Percentiles rank a stretch among this genome's conserved stretches.
phyloP scores from a whole-genome alignment of 164 flowering plant genomes.

The Stephania japonica region DNA sequence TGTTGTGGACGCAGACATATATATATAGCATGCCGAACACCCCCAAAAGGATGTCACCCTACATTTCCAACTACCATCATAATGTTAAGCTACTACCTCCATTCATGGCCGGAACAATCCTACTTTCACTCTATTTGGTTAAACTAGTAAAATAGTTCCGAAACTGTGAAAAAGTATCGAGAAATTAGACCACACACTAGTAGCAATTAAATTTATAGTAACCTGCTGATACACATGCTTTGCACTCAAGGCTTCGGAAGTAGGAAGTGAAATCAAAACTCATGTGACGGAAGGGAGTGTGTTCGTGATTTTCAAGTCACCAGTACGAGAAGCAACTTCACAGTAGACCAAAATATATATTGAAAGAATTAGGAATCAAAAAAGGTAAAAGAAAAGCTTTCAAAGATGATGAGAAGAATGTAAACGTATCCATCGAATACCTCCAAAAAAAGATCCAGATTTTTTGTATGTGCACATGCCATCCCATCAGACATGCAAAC shows the following conservation, averaged over 20 bases:
- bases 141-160: neutral
- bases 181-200: neutral
- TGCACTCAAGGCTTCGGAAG: neutral
- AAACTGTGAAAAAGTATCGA: neutral
- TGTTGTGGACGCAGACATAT: too few species aligned
- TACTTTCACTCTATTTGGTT: neutral
- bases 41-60: too few species aligned
- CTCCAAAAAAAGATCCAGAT: constrained; percentile 6
- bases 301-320: neutral
- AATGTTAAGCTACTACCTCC: too few species aligned
- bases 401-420: neutral
- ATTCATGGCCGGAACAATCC: neutral
- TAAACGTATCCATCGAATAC: neutral
- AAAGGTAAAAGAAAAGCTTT: neutral
- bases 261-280: neutral
- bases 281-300: neutral
- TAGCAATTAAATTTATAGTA: neutral
- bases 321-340: neutral
- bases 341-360: neutral
- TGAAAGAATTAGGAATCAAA: neutral
- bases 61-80: too few species aligned
- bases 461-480: constrained; percentile 4
- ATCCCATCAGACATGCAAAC: constrained; percentile 9
- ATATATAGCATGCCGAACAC: too few species aligned
- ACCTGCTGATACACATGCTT: neutral